A percentile compares a stretch with the other conserved stretches of the same genome.
phyloP scores from a whole-genome alignment of 495 filamentous ascomycete genomes.

The Podospora pseudopauciseta region DNA sequence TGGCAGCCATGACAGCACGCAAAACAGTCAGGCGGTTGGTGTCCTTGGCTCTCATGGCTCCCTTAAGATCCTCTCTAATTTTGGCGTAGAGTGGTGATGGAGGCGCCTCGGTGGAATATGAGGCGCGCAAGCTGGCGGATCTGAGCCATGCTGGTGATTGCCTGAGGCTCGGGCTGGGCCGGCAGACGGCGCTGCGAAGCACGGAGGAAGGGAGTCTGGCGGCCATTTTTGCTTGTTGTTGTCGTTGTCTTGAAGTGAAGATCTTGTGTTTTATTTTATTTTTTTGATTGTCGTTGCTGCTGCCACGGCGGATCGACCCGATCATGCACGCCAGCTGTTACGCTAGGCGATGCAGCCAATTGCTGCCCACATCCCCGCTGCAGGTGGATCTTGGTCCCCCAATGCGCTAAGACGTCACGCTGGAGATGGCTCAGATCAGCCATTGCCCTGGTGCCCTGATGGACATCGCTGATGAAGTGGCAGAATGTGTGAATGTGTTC shows the following conservation, averaged over 20 bases:
- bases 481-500: neutral
- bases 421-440: neutral
- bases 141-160: conserved; percentile 6
- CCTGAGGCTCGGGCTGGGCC: conserved; percentile 20
- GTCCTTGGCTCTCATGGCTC: conserved; percentile 58
- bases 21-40: conserved; percentile 51
- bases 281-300: neutral
- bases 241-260: conserved; percentile 3
- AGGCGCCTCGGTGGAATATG: conserved; percentile 39
- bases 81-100: conserved; percentile 41
- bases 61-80: conserved; percentile 55
- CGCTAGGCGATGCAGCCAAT: neutral
- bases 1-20: conserved; percentile 50
- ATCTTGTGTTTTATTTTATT: neutral
- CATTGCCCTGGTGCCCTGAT: neutral
- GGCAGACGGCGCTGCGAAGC: conserved; percentile 18
- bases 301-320: conserved; percentile 2
- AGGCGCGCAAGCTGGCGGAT: conserved; percentile 17
- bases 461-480: neutral
- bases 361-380: neutral
- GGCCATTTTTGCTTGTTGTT: conserved; percentile 15
- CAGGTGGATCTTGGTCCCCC: neutral
- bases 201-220: conserved; percentile 16
- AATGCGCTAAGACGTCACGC: neutral
- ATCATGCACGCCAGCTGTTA: neutral